Percentiles rank a stretch among this genome's conserved stretches.
Evolutionary conservation across 2,329 filamentous ascomycete genomes (phyloP).

Genomic region (Fusarium sp.): DNA sequence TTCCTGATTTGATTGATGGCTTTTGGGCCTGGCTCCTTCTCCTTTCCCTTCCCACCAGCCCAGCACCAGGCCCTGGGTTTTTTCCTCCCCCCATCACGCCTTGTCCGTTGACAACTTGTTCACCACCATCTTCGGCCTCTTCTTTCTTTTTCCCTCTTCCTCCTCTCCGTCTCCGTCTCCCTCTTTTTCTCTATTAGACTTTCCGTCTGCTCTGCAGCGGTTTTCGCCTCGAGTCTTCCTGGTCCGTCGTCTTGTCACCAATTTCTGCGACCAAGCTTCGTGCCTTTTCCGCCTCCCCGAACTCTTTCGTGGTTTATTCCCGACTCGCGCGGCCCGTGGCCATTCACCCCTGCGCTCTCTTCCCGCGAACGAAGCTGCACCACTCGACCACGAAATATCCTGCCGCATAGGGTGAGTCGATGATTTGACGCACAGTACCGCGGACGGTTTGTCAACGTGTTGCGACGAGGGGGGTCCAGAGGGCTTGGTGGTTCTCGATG

Average conservation of each 20-base stretch:
- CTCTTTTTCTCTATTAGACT: slow-evolving; percentile 24
- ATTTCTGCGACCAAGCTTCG: slow-evolving; percentile 35
- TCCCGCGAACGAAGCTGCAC: slow-evolving; percentile 28
- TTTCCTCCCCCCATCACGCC: slow-evolving; percentile 41
- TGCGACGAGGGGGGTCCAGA: slow-evolving; percentile 36
- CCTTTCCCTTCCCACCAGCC: slow-evolving; percentile 36
- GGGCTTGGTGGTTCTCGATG: slow-evolving; percentile 35
- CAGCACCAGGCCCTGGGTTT: slow-evolving; percentile 37
- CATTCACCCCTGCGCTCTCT: slow-evolving; percentile 35
- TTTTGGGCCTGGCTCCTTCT: slow-evolving; percentile 37
- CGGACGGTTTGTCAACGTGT: slow-evolving; percentile 34
- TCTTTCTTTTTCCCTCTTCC: slow-evolving; percentile 17
- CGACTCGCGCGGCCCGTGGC: slow-evolving; percentile 38
- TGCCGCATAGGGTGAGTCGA: slow-evolving; percentile 38
- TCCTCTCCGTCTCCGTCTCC: slow-evolving; percentile 26
- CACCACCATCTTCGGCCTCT: slow-evolving; percentile 37
- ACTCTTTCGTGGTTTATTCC: slow-evolving; percentile 42
- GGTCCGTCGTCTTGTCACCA: slow-evolving; percentile 32
- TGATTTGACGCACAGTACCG: slow-evolving; percentile 17
- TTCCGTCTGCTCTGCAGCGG: slow-evolving; percentile 37
- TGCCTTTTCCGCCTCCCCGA: slow-evolving; percentile 41
- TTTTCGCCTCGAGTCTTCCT: slow-evolving; percentile 35
- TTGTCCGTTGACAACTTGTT: slow-evolving; percentile 37
- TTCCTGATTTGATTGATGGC: slow-evolving; percentile 43
- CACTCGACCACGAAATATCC: slow-evolving; percentile 29